phyloP scores from a whole-genome alignment of 352 stramenopile species.

The Globisporangium lucens region DNA sequence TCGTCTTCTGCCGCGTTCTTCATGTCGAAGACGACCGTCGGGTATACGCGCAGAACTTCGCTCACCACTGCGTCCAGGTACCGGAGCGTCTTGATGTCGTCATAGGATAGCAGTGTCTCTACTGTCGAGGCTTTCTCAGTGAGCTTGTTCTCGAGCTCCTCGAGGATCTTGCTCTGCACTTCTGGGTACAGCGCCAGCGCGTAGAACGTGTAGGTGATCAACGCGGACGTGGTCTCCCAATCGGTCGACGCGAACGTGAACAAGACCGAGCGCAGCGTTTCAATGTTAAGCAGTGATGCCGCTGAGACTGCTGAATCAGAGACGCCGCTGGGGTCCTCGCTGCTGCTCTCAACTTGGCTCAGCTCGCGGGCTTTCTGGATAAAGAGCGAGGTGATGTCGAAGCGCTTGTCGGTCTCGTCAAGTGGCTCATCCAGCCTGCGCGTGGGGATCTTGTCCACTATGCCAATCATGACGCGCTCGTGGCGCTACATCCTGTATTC shows the following conservation, averaged over 20 bases:
- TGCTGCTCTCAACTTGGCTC: too few relatives aligned
- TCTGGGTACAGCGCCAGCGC: conserved; percentile 49
- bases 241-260: conserved; percentile 62
- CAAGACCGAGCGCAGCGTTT: conserved; percentile 60
- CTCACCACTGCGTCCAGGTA: conserved; percentile 71
- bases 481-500: conserved; percentile 37
- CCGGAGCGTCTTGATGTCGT: conserved; percentile 50
- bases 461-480: conserved; percentile 20
- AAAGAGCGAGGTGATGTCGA: conserved; percentile 51
- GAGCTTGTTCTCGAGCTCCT: conserved; percentile 28
- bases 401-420: conserved; percentile 27
- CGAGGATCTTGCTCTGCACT: conserved; percentile 46
- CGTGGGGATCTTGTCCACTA: conserved; percentile 41
- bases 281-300: conserved; percentile 11
- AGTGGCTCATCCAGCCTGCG: conserved; percentile 30
- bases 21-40: conserved; percentile 66
- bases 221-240: neutral
- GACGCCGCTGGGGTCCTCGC: neutral
- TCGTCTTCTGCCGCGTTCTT: conserved; percentile 27
- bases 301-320: too few relatives aligned
- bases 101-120: conserved; percentile 28
- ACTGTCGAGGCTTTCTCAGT: conserved; percentile 7
- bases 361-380: conserved; percentile 46
- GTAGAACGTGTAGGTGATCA: conserved; percentile 21
- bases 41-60: conserved; percentile 72